Evolutionary conservation across 345 rosid species (phyloP).

Genomic region (Fremontodendron californicum): DNA sequence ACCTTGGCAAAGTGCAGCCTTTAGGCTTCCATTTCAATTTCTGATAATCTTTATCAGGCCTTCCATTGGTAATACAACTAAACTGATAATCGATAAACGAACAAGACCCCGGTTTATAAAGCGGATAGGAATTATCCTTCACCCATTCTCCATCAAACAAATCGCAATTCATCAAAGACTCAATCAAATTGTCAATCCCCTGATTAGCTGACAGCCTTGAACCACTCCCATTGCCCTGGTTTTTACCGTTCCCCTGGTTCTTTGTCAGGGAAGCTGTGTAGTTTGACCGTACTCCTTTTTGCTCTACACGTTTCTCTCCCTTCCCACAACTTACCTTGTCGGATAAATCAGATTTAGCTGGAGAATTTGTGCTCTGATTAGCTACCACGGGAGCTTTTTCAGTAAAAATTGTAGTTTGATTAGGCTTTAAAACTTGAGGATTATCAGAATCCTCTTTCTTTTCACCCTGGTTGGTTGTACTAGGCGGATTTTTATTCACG

Average conservation of each 20-base stretch:
- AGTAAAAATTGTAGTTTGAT: conserved; percentile 26
- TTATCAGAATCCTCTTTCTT: background rate
- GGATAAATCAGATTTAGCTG: conserved; percentile 14
- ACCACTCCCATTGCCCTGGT: conserved; percentile 33
- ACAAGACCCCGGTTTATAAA: conserved; percentile 87
- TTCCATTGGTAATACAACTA: conserved; percentile 69
- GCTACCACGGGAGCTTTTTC: conserved; percentile 15
- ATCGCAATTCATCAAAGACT: conserved; percentile 58
- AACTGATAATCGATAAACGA: conserved; percentile 79
- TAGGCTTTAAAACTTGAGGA: conserved; percentile 16
- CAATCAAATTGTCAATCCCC: conserved; percentile 38
- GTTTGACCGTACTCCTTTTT: conserved; percentile 32
- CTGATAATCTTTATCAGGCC: conserved; percentile 68
- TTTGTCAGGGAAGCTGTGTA: conserved; percentile 29
- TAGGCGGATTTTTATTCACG: background rate
- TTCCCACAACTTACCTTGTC: conserved; percentile 7
- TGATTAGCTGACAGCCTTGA: conserved; percentile 28
- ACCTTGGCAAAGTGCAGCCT: conserved; percentile 84
- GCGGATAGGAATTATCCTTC: conserved; percentile 84
- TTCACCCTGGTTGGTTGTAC: background rate
- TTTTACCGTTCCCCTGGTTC: conserved; percentile 29
- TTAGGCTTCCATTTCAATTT: conserved; percentile 90
- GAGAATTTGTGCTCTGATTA: conserved; percentile 19
- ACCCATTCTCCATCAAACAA: conserved; percentile 89
- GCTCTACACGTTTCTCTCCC: conserved; percentile 15